Percentiles rank a stretch among this genome's conserved stretches.
Evolutionary conservation across 305 asterid genomes (phyloP).

Genomic region (Plantago lanceolata): DNA sequence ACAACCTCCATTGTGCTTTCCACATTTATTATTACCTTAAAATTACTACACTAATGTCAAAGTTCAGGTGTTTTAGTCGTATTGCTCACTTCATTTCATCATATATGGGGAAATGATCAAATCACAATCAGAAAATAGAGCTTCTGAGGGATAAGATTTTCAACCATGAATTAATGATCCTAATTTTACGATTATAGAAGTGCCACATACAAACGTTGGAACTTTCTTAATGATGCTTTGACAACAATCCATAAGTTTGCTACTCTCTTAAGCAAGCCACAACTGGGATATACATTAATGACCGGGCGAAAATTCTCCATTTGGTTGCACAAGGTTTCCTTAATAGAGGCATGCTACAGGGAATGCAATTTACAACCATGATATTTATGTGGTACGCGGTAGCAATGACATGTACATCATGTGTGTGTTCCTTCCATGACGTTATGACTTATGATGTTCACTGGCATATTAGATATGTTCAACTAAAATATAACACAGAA

Average conservation of each 20-base stretch:
- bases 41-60: too few species aligned
- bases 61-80: too few species aligned
- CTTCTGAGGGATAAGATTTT: not conserved
- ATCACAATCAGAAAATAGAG: not conserved
- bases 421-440: not conserved
- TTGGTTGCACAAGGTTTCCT: not conserved
- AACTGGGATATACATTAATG: not conserved
- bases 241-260: not conserved
- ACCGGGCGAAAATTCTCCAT: not conserved
- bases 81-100: too few species aligned
- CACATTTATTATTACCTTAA: too few species aligned
- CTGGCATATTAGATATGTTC: not conserved
- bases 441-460: not conserved
- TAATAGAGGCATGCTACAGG: not conserved
- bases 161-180: not conserved
- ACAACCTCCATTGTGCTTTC: too few species aligned
- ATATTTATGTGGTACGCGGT: not conserved
- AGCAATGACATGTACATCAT: not conserved
- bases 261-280: not conserved
- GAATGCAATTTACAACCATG: not conserved
- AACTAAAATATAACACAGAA: not conserved
- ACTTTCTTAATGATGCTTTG: not conserved
- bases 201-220: not conserved
- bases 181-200: not conserved
- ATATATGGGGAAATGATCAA: too few species aligned